These are phyloP conservation scores for Tubosaeta sp. DNA, from an alignment of 768 basidiomycete species.

Conservation along the genomic window DNA sequence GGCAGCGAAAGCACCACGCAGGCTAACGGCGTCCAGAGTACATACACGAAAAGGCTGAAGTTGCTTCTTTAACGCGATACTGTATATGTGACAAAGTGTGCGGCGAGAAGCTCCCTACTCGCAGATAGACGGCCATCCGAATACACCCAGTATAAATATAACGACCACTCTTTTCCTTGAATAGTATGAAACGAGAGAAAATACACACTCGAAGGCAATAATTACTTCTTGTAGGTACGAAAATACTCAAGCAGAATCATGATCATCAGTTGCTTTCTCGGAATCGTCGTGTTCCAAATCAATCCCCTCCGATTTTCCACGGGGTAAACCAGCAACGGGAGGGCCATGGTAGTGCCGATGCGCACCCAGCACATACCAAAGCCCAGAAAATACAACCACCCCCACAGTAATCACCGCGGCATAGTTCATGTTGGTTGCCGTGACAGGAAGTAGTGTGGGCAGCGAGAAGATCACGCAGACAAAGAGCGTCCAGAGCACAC, in stretches of 20 bases:
- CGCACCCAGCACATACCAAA: constrained; percentile 53
- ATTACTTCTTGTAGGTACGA: not conserved
- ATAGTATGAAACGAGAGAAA: not conserved
- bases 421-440: constrained; percentile 48
- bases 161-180: too few species aligned
- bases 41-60: too few species aligned
- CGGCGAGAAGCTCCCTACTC: too few species aligned
- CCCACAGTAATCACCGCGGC: constrained; percentile 33
- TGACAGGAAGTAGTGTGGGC: constrained; percentile 48
- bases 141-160: too few species aligned
- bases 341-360: constrained; percentile 58
- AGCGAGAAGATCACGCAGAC: constrained; percentile 47
- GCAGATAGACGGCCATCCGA: too few species aligned
- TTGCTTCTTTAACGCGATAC: too few species aligned
- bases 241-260: not conserved
- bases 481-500: constrained; percentile 44
- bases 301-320: not conserved
- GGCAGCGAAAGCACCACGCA: too few species aligned
- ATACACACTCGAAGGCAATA: not conserved
- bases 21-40: too few species aligned
- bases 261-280: not conserved
- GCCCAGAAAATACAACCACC: constrained; percentile 26
- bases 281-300: not conserved
- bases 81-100: too few species aligned
- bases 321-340: constrained; percentile 48